phyloP scores from a whole-genome alignment of 2,329 filamentous ascomycete genomes.

The Penicillium palitans region DNA sequence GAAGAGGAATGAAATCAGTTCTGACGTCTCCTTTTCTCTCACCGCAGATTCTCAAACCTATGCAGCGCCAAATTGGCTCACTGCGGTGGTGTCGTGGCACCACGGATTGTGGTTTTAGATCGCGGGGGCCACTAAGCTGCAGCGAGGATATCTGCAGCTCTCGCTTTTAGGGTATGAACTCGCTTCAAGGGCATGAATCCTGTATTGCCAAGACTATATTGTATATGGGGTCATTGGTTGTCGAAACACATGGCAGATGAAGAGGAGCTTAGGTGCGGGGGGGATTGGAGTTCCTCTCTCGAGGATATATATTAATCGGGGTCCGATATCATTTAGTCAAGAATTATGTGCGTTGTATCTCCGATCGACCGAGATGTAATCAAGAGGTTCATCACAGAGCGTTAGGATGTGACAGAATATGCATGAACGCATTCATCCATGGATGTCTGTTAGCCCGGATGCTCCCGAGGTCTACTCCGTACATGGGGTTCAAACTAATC shows the following conservation, averaged over 20 bases:
- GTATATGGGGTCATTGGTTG: neutral
- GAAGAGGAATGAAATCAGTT: neutral
- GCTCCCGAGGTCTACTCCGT: slow-evolving; percentile 1
- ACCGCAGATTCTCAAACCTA: slow-evolving; percentile 25
- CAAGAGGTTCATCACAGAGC: neutral
- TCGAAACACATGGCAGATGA: slow-evolving; percentile 20
- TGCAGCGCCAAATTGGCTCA: slow-evolving; percentile 29
- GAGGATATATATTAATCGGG: neutral
- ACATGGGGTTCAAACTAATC: neutral
- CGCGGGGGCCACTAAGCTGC: slow-evolving; percentile 22
- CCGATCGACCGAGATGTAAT: neutral
- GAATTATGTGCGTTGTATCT: neutral
- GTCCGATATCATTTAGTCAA: neutral
- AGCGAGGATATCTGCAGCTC: slow-evolving; percentile 21
- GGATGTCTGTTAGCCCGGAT: neutral
- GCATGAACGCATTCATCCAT: neutral
- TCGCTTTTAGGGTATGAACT: slow-evolving; percentile 18
- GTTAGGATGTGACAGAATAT: neutral
- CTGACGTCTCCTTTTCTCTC: slow-evolving; percentile 9
- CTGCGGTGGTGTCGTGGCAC: slow-evolving; percentile 39
- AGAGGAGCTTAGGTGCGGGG: neutral
- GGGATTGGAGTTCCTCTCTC: neutral
- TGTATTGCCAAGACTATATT: slow-evolving; percentile 4
- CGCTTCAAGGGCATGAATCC: neutral
- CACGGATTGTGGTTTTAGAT: slow-evolving; percentile 24